phyloP scores from a whole-genome alignment of 805 yeast species.

The Cyberlindnera nakhonratchasimensis region DNA sequence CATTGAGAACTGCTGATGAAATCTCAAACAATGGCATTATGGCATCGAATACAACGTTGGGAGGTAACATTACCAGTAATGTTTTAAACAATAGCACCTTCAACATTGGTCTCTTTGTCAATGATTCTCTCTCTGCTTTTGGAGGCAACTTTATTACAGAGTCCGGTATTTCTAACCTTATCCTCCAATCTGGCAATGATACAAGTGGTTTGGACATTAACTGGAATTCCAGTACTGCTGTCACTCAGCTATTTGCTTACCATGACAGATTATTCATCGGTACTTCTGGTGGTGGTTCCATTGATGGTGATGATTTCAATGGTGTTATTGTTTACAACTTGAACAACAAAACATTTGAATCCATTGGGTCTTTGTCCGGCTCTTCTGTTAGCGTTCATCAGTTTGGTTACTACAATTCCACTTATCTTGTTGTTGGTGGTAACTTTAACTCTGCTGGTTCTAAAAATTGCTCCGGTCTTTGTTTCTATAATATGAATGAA shows the following conservation, averaged over 20 bases:
- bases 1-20: conserved; percentile 19
- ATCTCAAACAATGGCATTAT: conserved; percentile 21
- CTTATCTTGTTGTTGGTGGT: conserved; percentile 68
- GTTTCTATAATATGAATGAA: conserved; percentile 56
- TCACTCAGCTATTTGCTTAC: conserved; percentile 19
- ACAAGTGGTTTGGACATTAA: conserved; percentile 29
- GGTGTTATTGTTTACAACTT: conserved; percentile 57
- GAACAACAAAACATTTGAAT: conserved; percentile 26
- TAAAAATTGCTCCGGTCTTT: conserved; percentile 56
- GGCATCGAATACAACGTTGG: conserved; percentile 9
- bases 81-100: conserved; percentile 22
- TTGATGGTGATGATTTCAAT: conserved; percentile 25
- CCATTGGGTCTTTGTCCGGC: conserved; percentile 18
- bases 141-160: conserved; percentile 53
- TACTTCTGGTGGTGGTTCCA: conserved; percentile 34
- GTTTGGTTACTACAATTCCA: conserved; percentile 30
- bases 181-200: conserved; percentile 27
- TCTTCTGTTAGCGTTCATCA: conserved; percentile 40
- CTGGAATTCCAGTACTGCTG: conserved; percentile 22
- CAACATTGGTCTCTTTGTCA: conserved; percentile 39
- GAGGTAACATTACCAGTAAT: conserved; percentile 23
- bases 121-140: conserved; percentile 47
- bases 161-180: conserved; percentile 21
- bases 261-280: conserved; percentile 42
- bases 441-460: conserved; percentile 57